These are phyloP conservation scores for Fonsecaea pugnacius DNA, from an alignment of 2,329 filamentous ascomycete species.

Conservation along the genomic window DNA sequence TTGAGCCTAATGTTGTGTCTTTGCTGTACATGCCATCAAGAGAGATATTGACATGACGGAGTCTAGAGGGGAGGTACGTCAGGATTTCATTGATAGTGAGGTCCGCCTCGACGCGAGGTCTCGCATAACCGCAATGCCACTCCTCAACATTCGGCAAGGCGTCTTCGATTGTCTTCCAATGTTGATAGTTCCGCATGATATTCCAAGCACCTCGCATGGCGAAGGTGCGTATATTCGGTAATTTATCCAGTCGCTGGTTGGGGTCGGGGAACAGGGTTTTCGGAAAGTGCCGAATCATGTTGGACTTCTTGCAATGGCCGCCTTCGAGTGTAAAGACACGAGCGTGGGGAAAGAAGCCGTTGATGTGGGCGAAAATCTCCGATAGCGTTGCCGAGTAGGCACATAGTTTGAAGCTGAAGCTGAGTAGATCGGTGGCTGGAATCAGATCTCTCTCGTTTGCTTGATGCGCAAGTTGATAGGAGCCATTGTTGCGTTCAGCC, in stretches of 20 bases:
- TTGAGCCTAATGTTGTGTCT: slow-evolving; percentile 55
- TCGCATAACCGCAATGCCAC: slow-evolving; percentile 63
- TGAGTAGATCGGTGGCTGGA: slow-evolving; percentile 58
- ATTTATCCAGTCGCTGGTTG: slow-evolving; percentile 47
- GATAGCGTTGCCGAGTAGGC: slow-evolving; percentile 71
- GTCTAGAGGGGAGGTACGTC: slow-evolving; percentile 59
- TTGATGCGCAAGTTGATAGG: slow-evolving; percentile 24
- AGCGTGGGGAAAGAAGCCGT: slow-evolving; percentile 62
- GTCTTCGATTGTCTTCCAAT: slow-evolving; percentile 65
- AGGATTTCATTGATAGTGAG: slow-evolving; percentile 70
- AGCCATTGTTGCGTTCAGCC: slow-evolving; percentile 12
- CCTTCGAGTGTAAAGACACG: slow-evolving; percentile 74
- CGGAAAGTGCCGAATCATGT: slow-evolving; percentile 65
- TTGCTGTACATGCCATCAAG: slow-evolving; percentile 74
- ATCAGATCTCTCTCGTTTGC: slow-evolving; percentile 27
- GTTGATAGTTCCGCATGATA: slow-evolving; percentile 65
- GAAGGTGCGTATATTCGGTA: slow-evolving; percentile 66
- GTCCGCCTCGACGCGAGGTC: slow-evolving; percentile 75
- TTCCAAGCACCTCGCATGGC: slow-evolving; percentile 80
- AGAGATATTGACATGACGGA: slow-evolving; percentile 69
- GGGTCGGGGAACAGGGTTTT: slow-evolving; percentile 39
- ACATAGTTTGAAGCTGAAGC: slow-evolving; percentile 61
- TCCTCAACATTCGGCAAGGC: slow-evolving; percentile 68
- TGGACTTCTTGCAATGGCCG: slow-evolving; percentile 76
- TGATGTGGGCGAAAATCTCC: slow-evolving; percentile 69